phyloP scores from a whole-genome alignment of 208 protist species.

The Kentomonas sorsogonicus region DNA sequence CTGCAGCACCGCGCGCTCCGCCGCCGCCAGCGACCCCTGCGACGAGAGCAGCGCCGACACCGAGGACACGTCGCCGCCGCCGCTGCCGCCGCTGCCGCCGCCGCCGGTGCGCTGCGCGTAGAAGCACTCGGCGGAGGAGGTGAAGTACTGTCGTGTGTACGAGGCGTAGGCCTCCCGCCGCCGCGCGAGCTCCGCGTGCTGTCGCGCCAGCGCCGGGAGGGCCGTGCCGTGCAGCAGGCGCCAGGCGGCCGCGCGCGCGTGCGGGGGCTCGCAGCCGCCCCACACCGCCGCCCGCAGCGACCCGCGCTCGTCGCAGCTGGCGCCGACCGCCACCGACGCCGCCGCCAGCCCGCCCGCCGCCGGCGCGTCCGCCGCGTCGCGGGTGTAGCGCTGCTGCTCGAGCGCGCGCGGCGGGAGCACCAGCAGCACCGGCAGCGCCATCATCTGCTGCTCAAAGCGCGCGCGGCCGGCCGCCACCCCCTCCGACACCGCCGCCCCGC shows the following conservation, averaged over 20 bases:
- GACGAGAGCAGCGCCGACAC: neutral
- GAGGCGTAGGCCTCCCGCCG: constrained; percentile 61
- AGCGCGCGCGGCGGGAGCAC: constrained; percentile 2
- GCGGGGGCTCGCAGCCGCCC: constrained; percentile 32
- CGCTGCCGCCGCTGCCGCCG: no score
- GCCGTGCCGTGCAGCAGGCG: constrained; percentile 52
- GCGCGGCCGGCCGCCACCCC: no score
- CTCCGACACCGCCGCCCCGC: no score
- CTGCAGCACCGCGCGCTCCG: constrained; percentile 28
- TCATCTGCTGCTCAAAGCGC: no score
- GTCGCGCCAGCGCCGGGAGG: constrained; percentile 23
- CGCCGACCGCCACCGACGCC: neutral
- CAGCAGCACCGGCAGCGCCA: constrained; percentile 6
- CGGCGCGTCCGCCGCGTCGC: neutral
- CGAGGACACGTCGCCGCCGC: neutral
- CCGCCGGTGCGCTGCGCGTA: no score
- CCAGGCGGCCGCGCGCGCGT: constrained; percentile 55
- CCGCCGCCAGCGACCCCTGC: neutral
- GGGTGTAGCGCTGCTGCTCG: constrained; percentile 3
- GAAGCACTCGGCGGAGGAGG: neutral
- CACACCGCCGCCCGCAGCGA: constrained; percentile 47
- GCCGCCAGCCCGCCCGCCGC: neutral
- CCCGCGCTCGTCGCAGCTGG: constrained; percentile 34
- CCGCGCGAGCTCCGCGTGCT: constrained; percentile 44
- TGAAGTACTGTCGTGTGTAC: constrained; percentile 44